These are phyloP conservation scores for Trichothecium sympodiale DNA, from an alignment of 2,329 filamentous ascomycete genomes.

Conservation along the genomic window DNA sequence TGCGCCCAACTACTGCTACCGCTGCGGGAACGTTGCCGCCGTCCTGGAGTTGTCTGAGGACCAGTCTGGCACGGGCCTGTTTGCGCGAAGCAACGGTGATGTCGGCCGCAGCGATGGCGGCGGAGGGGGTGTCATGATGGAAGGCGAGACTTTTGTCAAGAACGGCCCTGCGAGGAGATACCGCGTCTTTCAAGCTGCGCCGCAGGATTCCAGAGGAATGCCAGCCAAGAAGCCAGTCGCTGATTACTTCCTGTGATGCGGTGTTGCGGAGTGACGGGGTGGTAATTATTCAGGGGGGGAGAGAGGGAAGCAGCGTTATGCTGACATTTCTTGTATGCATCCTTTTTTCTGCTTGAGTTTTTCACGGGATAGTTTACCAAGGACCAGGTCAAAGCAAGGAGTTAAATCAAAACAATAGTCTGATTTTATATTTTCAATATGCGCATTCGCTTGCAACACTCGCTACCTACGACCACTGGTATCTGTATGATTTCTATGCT, in stretches of 20 bases:
- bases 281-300: no score
- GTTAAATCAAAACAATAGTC: no score
- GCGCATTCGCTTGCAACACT: no score
- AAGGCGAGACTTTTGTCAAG: constrained; percentile 29
- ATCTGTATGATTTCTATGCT: no score
- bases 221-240: constrained; percentile 97
- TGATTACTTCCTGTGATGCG: constrained; percentile 73
- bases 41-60: constrained; percentile 90
- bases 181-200: constrained; percentile 90
- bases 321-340: not conserved
- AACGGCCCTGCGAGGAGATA: constrained; percentile 79
- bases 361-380: no score
- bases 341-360: no score
- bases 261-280: not conserved
- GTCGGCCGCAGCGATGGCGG: constrained; percentile 45
- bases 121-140: constrained; percentile 33
- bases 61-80: constrained; percentile 59
- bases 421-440: no score
- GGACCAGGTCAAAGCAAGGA: no score
- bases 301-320: not conserved
- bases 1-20: constrained; percentile 92
- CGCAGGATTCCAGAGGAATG: constrained; percentile 94
- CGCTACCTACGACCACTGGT: no score
- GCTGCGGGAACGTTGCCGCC: constrained; percentile 90
- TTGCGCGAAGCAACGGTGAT: constrained; percentile 62